phyloP scores from a whole-genome alignment of 202 grass and related monocot species.

The Thinopyrum obtusiflorum region DNA sequence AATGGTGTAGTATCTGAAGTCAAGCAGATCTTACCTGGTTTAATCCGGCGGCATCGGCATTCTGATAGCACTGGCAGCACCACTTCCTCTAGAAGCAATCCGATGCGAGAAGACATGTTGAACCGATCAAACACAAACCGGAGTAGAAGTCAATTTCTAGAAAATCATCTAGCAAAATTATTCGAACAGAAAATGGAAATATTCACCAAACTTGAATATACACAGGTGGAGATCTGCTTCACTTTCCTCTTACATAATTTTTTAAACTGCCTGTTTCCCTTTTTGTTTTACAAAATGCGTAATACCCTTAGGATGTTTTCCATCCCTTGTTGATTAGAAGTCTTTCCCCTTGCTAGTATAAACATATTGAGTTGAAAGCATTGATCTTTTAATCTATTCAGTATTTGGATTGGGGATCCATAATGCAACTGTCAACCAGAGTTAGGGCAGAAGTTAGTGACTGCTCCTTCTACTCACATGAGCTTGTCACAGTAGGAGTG shows the following conservation, averaged over 20 bases:
- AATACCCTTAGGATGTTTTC: constrained; percentile 15
- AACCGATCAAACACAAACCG: constrained; percentile 72
- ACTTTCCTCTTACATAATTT: constrained; percentile 18
- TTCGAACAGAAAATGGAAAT: constrained; percentile 99
- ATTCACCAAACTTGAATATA: constrained; percentile 99
- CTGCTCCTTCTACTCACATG: constrained; percentile 3
- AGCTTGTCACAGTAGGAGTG: not conserved
- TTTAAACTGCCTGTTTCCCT: constrained; percentile 13
- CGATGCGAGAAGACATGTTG: constrained; percentile 79
- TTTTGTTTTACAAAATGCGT: constrained; percentile 6
- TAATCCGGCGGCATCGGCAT: constrained; percentile 74
- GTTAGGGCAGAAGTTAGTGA: constrained; percentile 13
- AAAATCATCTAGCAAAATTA: constrained; percentile 96
- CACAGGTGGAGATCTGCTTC: constrained; percentile 58
- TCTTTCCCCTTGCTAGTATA: constrained; percentile 1
- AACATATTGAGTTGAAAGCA: constrained; percentile 24
- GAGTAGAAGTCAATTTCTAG: constrained; percentile 91
- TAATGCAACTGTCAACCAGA: not conserved
- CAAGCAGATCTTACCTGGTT: constrained; percentile 83
- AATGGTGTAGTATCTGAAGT: constrained; percentile 80
- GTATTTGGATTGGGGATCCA: constrained; percentile 10
- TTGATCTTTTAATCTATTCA: constrained; percentile 20
- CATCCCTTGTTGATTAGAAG: constrained; percentile 19
- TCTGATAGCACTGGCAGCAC: constrained; percentile 95
- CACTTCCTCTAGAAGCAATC: constrained; percentile 92